These are phyloP conservation scores for Udeniomyces megalosporus DNA, from an alignment of 768 basidiomycete species.

Conservation along the genomic window DNA sequence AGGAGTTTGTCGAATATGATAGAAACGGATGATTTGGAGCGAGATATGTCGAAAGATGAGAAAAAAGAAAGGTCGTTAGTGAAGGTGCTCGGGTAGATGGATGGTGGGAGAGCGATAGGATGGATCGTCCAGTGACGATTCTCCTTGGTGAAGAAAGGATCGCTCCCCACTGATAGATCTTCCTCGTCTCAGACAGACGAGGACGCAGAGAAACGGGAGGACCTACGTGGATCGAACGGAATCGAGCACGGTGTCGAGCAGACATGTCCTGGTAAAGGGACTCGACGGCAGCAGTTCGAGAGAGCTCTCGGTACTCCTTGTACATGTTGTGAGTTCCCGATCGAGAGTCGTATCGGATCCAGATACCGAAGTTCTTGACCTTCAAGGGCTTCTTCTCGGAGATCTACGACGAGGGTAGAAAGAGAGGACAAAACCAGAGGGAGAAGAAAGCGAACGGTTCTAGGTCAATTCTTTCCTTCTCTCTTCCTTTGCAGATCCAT, in stretches of 20 bases:
- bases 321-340: conserved; percentile 99
- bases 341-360: conserved; percentile 98
- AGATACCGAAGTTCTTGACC: conserved; percentile 99
- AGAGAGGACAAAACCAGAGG: no score
- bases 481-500: background rate
- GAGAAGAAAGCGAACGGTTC: background rate
- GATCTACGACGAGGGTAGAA: conserved; percentile 45
- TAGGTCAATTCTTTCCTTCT: background rate
- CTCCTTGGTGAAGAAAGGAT: no score
- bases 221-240: conserved; percentile 84
- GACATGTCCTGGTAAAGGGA: conserved; percentile 99
- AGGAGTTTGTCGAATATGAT: no score
- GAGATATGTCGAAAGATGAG: no score
- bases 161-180: no score
- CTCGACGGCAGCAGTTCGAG: conserved; percentile 87
- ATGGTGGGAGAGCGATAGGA: background rate
- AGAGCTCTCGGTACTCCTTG: conserved; percentile 87
- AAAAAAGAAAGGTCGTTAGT: background rate
- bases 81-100: no score
- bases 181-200: no score
- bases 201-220: background rate
- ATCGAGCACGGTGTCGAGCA: conserved; percentile 94
- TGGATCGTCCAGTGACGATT: no score
- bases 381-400: conserved; percentile 93
- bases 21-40: no score